Evolutionary conservation across 2,329 filamentous ascomycete species (phyloP).

Genomic region (Scortechinia acanthostroma): DNA sequence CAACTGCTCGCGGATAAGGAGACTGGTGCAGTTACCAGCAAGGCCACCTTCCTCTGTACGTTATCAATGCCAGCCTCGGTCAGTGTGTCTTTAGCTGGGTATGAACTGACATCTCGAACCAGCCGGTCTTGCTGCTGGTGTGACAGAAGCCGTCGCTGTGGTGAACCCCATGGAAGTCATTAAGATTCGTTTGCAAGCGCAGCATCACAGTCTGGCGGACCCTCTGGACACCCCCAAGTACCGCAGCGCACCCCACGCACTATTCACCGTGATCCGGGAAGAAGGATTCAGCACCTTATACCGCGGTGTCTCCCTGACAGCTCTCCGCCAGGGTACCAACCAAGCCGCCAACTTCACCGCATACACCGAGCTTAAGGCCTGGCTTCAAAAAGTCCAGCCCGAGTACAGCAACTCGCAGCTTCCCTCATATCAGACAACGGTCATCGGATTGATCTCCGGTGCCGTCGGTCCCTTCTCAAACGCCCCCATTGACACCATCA

Average conservation of each 20-base stretch:
- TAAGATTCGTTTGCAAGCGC: conserved; percentile 95
- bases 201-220: conserved; percentile 96
- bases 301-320: conserved; percentile 87
- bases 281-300: conserved; percentile 84
- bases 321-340: conserved; percentile 88
- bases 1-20: conserved; percentile 65
- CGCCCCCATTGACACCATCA: conserved; percentile 97
- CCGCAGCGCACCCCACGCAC: conserved; percentile 77
- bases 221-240: conserved; percentile 95
- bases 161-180: conserved; percentile 99
- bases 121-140: conserved; percentile 82
- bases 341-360: conserved; percentile 99
- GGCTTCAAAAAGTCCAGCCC: conserved; percentile 67
- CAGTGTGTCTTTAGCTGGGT: background rate
- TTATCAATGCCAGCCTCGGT: too few relatives aligned
- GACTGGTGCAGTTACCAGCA: conserved; percentile 62
- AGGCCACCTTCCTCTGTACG: conserved; percentile 50
- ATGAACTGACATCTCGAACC: conserved; percentile 2
- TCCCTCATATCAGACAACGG: conserved; percentile 80
- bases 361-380: conserved; percentile 85
- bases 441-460: conserved; percentile 84
- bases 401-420: conserved; percentile 58
- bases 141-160: conserved; percentile 92
- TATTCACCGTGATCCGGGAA: conserved; percentile 85
- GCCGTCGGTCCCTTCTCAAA: conserved; percentile 95